Conservation (phyloP, 768 basidiomycete species). For the Pulveroboletus sp. region DNA sequence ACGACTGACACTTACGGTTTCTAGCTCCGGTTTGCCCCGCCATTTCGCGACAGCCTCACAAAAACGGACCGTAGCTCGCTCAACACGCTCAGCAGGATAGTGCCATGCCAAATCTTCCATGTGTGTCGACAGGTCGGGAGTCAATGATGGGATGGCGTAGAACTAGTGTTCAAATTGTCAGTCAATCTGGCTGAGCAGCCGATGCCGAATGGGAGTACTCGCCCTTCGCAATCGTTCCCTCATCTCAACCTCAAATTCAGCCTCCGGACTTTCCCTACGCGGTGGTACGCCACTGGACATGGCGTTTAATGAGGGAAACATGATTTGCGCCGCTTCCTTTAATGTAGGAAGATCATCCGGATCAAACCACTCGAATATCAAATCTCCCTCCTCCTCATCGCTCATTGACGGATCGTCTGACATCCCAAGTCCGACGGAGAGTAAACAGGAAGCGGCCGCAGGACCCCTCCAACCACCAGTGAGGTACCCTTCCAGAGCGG, state of each 20-base stretch:
- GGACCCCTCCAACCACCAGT: constrained; percentile 75
- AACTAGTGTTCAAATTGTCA: constrained; percentile 45
- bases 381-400: constrained; percentile 31
- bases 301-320: constrained; percentile 56
- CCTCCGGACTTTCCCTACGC: constrained; percentile 51
- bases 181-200: constrained; percentile 5
- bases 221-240: constrained; percentile 63
- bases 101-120: constrained; percentile 69
- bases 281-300: constrained; percentile 23
- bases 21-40: constrained; percentile 82
- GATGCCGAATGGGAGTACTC: constrained; percentile 23
- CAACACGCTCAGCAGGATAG: constrained; percentile 78
- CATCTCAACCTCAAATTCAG: constrained; percentile 75
- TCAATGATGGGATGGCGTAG: constrained; percentile 64
- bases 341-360: constrained; percentile 74
- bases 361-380: constrained; percentile 54
- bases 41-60: constrained; percentile 79
- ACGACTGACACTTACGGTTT: constrained; percentile 45
- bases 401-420: constrained; percentile 23
- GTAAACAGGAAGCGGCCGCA: constrained; percentile 62
- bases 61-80: constrained; percentile 71
- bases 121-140: constrained; percentile 72
- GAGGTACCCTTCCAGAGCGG: constrained; percentile 80
- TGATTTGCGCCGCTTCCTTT: constrained; percentile 56
- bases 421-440: constrained; percentile 65